Conservation (phyloP, 2,329 filamentous ascomycete genomes). For the Beauveria australis region DNA sequence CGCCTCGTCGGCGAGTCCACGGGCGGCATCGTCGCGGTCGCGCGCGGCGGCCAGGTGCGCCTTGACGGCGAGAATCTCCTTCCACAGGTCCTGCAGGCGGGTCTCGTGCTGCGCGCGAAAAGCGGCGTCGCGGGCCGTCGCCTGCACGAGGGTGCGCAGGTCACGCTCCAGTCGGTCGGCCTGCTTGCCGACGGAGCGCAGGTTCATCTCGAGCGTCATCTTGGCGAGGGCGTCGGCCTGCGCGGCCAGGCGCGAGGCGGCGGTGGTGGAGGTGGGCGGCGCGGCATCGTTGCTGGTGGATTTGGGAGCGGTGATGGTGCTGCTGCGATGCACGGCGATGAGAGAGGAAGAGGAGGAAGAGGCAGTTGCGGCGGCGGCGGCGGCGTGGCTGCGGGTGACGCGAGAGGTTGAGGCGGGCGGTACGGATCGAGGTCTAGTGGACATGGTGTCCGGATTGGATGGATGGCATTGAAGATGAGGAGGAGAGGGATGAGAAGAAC, state of each 20-base stretch:
- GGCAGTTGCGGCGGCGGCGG: not conserved
- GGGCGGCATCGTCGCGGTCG: conserved; percentile 2
- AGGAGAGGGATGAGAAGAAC: not conserved
- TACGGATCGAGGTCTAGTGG: conserved; percentile 3
- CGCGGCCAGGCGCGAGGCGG: conserved; percentile 14
- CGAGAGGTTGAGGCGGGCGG: not conserved
- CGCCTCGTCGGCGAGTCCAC: conserved; percentile 14
- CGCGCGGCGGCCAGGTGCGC: conserved; percentile 15
- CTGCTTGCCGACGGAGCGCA: conserved; percentile 22
- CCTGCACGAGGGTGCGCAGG: conserved; percentile 19
- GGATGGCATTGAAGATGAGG: not conserved
- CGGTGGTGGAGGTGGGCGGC: not conserved
- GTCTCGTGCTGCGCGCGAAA: conserved; percentile 23
- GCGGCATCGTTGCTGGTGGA: not conserved
- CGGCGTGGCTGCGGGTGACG: not conserved
- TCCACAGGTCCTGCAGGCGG: conserved; percentile 21
- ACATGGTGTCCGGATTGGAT: not conserved
- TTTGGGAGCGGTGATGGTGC: not conserved
- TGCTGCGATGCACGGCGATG: conserved; percentile 1
- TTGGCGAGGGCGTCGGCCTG: conserved; percentile 26
- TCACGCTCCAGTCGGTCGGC: conserved; percentile 23
- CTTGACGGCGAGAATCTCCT: conserved; percentile 25
- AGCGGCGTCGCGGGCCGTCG: conserved; percentile 20
- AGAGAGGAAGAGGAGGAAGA: not conserved
- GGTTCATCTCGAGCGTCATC: conserved; percentile 30